phyloP scores from a whole-genome alignment of 1,139 yeast species.

The Wickerhamomyces sp. region DNA sequence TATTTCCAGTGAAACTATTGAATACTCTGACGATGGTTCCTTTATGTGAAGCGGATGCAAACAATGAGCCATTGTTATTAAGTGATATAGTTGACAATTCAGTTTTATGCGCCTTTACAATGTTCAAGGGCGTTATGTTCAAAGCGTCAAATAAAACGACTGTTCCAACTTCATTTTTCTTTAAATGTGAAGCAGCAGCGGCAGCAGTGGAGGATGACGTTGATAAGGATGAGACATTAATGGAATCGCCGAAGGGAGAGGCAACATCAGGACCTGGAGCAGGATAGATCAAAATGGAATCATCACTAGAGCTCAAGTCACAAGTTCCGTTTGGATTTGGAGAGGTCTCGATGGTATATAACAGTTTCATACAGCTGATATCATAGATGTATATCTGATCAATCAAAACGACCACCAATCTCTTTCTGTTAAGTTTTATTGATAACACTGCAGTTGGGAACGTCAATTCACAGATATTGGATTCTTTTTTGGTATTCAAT shows the following conservation, averaged over 20 bases:
- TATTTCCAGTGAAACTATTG: conserved; percentile 29
- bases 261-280: conserved; percentile 28
- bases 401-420: conserved; percentile 57
- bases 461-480: conserved; percentile 65
- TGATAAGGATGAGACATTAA: background rate
- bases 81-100: conserved; percentile 42
- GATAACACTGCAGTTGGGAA: conserved; percentile 60
- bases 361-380: conserved; percentile 62
- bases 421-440: conserved; percentile 59
- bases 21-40: conserved; percentile 69
- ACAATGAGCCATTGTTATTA: conserved; percentile 45
- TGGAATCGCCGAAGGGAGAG: conserved; percentile 21
- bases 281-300: conserved; percentile 41
- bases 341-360: conserved; percentile 56
- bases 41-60: conserved; percentile 67
- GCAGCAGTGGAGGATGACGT: too few relatives aligned
- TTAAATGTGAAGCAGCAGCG: conserved; percentile 16
- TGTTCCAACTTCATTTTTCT: conserved; percentile 9
- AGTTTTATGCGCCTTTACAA: conserved; percentile 56
- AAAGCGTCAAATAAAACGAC: conserved; percentile 54
- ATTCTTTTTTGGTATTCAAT: conserved; percentile 61
- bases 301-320: conserved; percentile 46
- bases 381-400: conserved; percentile 71
- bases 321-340: conserved; percentile 37
- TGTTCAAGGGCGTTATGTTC: conserved; percentile 46